Evolutionary conservation across 1,139 yeast genomes (phyloP).

Genomic region (Meyerozyma athensensis): DNA sequence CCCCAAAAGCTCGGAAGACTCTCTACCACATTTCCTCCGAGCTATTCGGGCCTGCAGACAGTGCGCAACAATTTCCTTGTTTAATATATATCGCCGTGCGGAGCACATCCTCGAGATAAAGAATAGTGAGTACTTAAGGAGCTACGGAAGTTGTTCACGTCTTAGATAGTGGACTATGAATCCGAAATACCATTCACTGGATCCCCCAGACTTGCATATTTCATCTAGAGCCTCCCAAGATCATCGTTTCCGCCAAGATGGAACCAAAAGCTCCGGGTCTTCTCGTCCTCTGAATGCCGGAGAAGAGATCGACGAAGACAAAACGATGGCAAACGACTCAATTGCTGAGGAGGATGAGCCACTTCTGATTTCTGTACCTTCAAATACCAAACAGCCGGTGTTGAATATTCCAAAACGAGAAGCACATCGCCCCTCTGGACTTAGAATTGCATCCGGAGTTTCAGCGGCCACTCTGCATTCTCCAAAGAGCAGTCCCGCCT

Average conservation of each 20-base stretch:
- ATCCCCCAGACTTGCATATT: too few species aligned
- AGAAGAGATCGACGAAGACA: too few species aligned
- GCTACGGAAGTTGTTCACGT: too few species aligned
- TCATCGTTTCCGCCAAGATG: too few species aligned
- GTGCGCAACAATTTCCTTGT: conserved; percentile 1
- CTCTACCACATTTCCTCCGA: background rate
- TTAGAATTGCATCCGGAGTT: background rate
- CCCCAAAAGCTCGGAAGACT: too few species aligned
- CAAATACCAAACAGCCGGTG: background rate
- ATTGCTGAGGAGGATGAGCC: background rate
- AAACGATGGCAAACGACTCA: background rate
- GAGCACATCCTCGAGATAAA: too few species aligned
- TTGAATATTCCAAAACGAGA: background rate
- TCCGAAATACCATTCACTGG: too few species aligned
- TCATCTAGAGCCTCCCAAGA: too few species aligned
- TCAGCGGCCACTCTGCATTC: background rate
- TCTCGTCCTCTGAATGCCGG: too few species aligned
- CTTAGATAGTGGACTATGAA: too few species aligned
- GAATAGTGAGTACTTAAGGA: background rate
- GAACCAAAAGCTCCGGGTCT: too few species aligned
- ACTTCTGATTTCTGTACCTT: background rate
- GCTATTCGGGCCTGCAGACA: background rate
- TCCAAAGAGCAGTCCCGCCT: background rate
- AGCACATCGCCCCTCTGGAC: background rate
- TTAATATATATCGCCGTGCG: background rate